Evolutionary conservation across 2,329 filamentous ascomycete species (phyloP), one percentile per base, ranked within the genome.

Genomic region (Hypoxylon sp.): DNA sequence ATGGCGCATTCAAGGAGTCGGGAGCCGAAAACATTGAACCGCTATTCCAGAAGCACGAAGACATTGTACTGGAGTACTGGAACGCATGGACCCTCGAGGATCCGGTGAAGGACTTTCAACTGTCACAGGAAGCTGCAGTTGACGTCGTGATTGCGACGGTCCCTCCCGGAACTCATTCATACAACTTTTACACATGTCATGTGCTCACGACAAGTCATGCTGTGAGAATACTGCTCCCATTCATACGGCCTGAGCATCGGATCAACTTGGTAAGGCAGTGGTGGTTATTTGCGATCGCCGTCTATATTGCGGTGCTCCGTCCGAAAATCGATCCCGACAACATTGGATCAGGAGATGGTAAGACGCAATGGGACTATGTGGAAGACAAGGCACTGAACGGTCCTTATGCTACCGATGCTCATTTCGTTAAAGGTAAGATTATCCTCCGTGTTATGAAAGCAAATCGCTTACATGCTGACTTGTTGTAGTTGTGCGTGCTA

Each of bases 141-240:
- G 86, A 87, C 0, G 79, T 94, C 5, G 80, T 93, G 0, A 84
- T 94, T 3, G 84, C 87, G 5, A 89, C 88, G 2, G 86, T 89
- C 1, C 77, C 83, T 35, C 84, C 83, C 2, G 86, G 85, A 11
- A 85, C 85, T 11, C 86, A 91, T 59, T 83, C 88, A 31, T 97
- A 94, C 80, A 93, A 96, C 80, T 95, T 97, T 81, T 93, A 94
- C 81, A 80, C 94, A 46, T 90, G 92, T 3, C 94, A 97, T 76
- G 79, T 96, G 6, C 85, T 99, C 33, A 97, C 93, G 0, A 91
- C 92, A 19, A 94, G 91, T 67, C 94, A 99, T 78, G 95, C 96
- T 0, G 88, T 97, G 11, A 88, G 96, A n/a, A 88, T 97, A 24
- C 81, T 99, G 4, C 83, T 99, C 2, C 93, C 96, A 0, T 80